A percentile compares a stretch with the other conserved stretches of the same genome.
Evolutionary conservation across 2,329 filamentous ascomycete species (phyloP).

Genomic region (Colletotrichum scovillei): DNA sequence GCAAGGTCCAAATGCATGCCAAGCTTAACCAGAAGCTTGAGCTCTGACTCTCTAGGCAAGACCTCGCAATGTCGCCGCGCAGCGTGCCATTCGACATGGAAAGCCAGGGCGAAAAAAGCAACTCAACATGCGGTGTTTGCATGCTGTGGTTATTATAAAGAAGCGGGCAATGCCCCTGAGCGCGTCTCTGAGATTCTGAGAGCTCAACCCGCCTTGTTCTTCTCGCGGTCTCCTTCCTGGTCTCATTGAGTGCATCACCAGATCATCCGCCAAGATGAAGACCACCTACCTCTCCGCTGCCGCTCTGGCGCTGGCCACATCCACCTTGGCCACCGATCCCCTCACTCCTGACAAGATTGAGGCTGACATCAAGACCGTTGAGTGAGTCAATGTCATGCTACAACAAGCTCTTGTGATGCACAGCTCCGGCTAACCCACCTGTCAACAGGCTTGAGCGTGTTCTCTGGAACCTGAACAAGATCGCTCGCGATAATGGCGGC

Average conservation of each 20-base stretch:
- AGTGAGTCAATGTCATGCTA: slow-evolving; percentile 42
- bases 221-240: slow-evolving; percentile 9
- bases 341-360: slow-evolving; percentile 53
- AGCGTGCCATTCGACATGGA: not conserved
- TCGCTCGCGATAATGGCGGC: slow-evolving; percentile 60
- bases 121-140: not conserved
- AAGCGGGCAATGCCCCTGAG: not conserved
- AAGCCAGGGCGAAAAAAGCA: not conserved
- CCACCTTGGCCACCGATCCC: slow-evolving; percentile 38
- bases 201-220: slow-evolving; percentile 10
- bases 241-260: not conserved
- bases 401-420: not conserved
- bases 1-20: slow-evolving; percentile 14
- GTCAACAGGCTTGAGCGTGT: slow-evolving; percentile 55
- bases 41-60: slow-evolving; percentile 2
- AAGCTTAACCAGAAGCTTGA: slow-evolving; percentile 23
- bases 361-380: slow-evolving; percentile 50
- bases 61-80: not conserved
- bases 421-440: not conserved
- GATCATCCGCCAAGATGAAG: slow-evolving; percentile 27
- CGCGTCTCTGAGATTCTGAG: not conserved
- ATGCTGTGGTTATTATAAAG: slow-evolving; percentile 1
- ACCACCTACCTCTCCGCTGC: slow-evolving; percentile 20
- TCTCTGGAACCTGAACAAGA: slow-evolving; percentile 58
- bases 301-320: slow-evolving; percentile 27